Evolutionary conservation across 129 eudicot genomes (phyloP).

Genomic region (Calendula officinalis): DNA sequence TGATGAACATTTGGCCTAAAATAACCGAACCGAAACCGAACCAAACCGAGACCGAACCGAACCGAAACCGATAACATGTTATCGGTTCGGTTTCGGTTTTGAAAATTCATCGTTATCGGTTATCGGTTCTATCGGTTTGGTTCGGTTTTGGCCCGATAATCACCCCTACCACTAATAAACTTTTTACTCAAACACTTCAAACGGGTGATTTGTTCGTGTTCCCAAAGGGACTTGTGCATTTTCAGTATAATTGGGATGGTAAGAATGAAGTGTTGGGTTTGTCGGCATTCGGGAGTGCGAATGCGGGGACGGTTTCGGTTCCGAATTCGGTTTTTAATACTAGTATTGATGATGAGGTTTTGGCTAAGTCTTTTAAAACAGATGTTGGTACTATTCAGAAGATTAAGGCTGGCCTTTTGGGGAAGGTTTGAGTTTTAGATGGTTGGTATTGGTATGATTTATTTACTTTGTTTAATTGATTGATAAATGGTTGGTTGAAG

Average conservation of each 20-base stretch:
- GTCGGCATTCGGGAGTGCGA: slow-evolving; percentile 30
- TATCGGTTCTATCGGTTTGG: too few relatives aligned
- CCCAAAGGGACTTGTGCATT: slow-evolving; percentile 27
- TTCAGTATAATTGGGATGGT: slow-evolving; percentile 17
- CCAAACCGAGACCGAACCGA: too few relatives aligned
- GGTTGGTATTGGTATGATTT: background rate
- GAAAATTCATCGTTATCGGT: too few relatives aligned
- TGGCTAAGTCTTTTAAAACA: slow-evolving; percentile 30
- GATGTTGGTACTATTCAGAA: slow-evolving; percentile 28
- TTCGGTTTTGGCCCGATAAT: too few relatives aligned
- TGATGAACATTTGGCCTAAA: too few relatives aligned
- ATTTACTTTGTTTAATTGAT: slow-evolving; percentile 12
- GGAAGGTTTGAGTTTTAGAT: slow-evolving; percentile 16
- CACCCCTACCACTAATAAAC: slow-evolving; percentile 20
- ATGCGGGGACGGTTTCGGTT: slow-evolving; percentile 26
- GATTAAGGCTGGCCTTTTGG: slow-evolving; percentile 23
- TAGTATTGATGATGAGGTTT: slow-evolving; percentile 22
- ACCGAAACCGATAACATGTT: too few relatives aligned
- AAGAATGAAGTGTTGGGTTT: slow-evolving; percentile 11
- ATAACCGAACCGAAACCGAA: too few relatives aligned
- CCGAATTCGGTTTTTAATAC: slow-evolving; percentile 22
- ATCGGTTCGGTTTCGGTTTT: too few relatives aligned
- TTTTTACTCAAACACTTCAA: slow-evolving; percentile 25
- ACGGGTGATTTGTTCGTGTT: slow-evolving; percentile 25
- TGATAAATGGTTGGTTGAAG: background rate